Percentiles rank a stretch among this genome's conserved stretches.
Evolutionary conservation across 108 stramenopile genomes (phyloP).

Genomic region (Skeletonema menzelii): DNA sequence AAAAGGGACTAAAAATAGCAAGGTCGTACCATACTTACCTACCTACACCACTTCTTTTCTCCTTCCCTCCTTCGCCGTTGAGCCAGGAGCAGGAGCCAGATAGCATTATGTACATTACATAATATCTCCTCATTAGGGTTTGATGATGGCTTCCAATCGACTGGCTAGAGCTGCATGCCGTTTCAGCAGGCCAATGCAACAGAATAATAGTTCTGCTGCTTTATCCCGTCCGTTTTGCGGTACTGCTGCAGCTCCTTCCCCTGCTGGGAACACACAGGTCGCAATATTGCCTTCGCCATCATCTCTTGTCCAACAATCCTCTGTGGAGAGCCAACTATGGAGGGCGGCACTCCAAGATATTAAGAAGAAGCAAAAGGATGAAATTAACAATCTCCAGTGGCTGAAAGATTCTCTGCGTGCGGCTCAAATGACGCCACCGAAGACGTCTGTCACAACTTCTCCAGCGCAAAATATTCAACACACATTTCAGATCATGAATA

Average conservation of each 20-base stretch:
- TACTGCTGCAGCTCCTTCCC: not conserved
- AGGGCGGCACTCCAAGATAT: conserved; percentile 25
- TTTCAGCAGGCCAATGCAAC: not conserved
- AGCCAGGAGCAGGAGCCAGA: too few relatives aligned
- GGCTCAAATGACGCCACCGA: conserved; percentile 13
- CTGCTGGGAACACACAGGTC: not conserved
- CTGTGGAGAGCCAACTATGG: not conserved
- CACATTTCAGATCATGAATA: conserved; percentile 61
- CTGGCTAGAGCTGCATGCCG: not conserved
- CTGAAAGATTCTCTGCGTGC: conserved; percentile 32
- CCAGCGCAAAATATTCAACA: conserved; percentile 7
- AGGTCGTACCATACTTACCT: too few relatives aligned
- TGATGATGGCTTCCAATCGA: not conserved
- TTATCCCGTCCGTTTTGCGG: not conserved
- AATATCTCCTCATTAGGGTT: too few relatives aligned
- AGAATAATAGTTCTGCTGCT: not conserved
- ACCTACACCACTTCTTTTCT: too few relatives aligned
- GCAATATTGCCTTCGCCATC: not conserved
- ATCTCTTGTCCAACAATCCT: not conserved
- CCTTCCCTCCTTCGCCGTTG: too few relatives aligned
- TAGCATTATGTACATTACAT: too few relatives aligned
- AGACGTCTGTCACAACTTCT: not conserved
- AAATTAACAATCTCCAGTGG: conserved; percentile 38
- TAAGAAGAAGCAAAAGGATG: conserved; percentile 18
- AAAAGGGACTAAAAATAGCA: not conserved